Base-by-base conservation (phyloP, 352 stramenopile genomes). In the Globisporangium barbulae region DNA sequence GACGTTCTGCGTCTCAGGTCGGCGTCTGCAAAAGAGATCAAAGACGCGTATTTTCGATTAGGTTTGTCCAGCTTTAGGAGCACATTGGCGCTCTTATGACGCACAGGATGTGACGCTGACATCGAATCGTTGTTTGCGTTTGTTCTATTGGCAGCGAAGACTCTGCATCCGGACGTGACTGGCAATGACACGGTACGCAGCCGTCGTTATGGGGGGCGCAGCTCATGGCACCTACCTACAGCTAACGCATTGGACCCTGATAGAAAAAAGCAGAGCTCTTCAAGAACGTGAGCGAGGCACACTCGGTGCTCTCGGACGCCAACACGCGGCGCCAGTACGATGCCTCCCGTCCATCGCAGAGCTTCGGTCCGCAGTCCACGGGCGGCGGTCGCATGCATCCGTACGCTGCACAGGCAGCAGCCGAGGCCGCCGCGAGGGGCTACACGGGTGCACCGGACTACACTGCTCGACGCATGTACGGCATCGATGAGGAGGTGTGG, bases 401-500 rank as follows among this genome's bases (percentile, higher is more conserved):
- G 59, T 91, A 90, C 60, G 77, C 80, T 53, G 75, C 37, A 64
- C 67, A 17, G 74, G 69, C 55, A 61, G 69, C 37, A 55, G 64
- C 13, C 53, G 66, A 45, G 70, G 76, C 62, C 17, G 81, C 44
- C 9, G 66, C 75, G 31, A 60, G 71, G 42, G 72, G 71, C 3
- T 68, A 70, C 52, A 41, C 47, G 25, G 44, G 19, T 10, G n/a
- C 48, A 13, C 48, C 58, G 13, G 59, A 68, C 33, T 69, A 63
- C 59, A 59, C 41, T 0, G 59, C 62, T 35, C 53, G 63, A 0
- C 53, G 37, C 8, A 48, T 91, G 53, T 90, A 93, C 59, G 87
- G 87, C 21, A 89, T 95, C 50, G 74, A 95, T 50, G 85, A 95
- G 65, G 81, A 93, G 19, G 75, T 93, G 28, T 95, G 87, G 87